A percentile compares a stretch with the other conserved stretches of the same genome.
Conservation (phyloP, 2,329 filamentous ascomycete species). For the Setomelanomma holmii region DNA sequence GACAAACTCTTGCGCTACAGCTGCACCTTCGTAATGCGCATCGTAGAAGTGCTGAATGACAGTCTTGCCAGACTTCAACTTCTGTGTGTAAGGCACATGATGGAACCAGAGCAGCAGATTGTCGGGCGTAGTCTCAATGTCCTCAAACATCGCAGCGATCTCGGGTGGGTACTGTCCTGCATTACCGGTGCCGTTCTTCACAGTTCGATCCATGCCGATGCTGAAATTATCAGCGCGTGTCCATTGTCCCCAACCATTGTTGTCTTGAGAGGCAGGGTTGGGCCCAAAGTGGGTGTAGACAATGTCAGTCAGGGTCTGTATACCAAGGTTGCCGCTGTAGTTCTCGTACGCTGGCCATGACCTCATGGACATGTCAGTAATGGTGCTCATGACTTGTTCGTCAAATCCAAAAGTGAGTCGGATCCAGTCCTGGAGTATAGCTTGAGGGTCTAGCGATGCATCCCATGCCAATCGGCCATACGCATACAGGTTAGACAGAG, state of each 20-base stretch:
- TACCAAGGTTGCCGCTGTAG: conserved; percentile 73
- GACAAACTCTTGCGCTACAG: conserved; percentile 66
- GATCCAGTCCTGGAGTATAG: conserved; percentile 70
- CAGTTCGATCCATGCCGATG: conserved; percentile 76
- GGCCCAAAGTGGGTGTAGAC: conserved; percentile 72
- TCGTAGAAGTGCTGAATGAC: conserved; percentile 74
- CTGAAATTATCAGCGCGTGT: conserved; percentile 66
- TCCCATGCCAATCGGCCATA: conserved; percentile 73
- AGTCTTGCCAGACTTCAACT: conserved; percentile 68
- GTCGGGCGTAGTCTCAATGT: conserved; percentile 69
- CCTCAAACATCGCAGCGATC: conserved; percentile 65
- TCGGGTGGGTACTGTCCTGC: conserved; percentile 71
- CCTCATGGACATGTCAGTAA: conserved; percentile 69
- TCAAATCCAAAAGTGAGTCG: conserved; percentile 69
- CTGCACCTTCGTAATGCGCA: conserved; percentile 66
- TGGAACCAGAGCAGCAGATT: conserved; percentile 77
- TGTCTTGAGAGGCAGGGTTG: conserved; percentile 70
- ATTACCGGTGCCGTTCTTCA: conserved; percentile 70
- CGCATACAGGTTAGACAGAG: conserved; percentile 72
- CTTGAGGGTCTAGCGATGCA: conserved; percentile 57
- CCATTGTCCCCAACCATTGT: conserved; percentile 76
- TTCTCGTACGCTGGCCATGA: conserved; percentile 77
- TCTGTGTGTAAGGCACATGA: conserved; percentile 72
- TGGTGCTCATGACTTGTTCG: conserved; percentile 61
- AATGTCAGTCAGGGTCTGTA: conserved; percentile 74